Percentiles rank a stretch among this genome's conserved stretches.
These are phyloP conservation scores for Mycosphaerella sp. DNA, from an alignment of 2,329 filamentous ascomycete genomes.

Conservation along the genomic window DNA sequence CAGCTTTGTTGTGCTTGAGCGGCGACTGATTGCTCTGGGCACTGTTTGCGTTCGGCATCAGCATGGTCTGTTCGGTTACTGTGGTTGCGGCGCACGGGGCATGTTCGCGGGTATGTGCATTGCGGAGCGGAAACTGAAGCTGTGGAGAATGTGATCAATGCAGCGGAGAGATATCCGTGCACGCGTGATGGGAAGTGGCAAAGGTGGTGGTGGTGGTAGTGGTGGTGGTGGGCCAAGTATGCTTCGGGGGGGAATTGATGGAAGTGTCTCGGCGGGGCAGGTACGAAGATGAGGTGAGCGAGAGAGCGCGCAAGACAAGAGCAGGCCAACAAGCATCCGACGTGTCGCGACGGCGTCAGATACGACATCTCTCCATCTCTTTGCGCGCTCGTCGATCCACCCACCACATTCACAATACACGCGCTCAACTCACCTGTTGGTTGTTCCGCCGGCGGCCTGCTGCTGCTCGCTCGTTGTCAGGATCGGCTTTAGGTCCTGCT, in stretches of 20 bases:
- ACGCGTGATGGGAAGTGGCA: not conserved
- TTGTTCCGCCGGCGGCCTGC: slow-evolving; percentile 7
- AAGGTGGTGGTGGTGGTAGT: slow-evolving; percentile 1
- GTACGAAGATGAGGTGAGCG: slow-evolving; percentile 14
- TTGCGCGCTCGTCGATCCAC: not conserved
- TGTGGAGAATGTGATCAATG: not conserved
- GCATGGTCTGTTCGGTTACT: slow-evolving; percentile 18
- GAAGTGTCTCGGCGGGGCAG: slow-evolving; percentile 11
- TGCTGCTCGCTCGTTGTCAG: slow-evolving; percentile 58
- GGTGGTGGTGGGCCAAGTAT: slow-evolving; percentile 5
- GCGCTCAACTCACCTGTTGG: slow-evolving; percentile 8
- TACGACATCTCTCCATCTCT: not conserved
- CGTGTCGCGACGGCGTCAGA: not conserved
- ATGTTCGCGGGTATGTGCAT: slow-evolving; percentile 13
- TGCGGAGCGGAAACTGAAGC: slow-evolving; percentile 3
- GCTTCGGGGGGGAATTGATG: not conserved
- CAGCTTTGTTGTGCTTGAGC: slow-evolving; percentile 29
- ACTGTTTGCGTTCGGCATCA: slow-evolving; percentile 22
- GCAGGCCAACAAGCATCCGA: not conserved
- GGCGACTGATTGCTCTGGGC: slow-evolving; percentile 23
- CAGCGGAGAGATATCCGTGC: slow-evolving; percentile 3
- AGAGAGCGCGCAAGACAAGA: not conserved
- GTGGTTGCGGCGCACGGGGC: slow-evolving; percentile 8
- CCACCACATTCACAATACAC: not conserved
- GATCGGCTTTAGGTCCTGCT: slow-evolving; percentile 65